Evolutionary conservation across 257 asterid genomes (phyloP).

Genomic region (Petunia secreta): DNA sequence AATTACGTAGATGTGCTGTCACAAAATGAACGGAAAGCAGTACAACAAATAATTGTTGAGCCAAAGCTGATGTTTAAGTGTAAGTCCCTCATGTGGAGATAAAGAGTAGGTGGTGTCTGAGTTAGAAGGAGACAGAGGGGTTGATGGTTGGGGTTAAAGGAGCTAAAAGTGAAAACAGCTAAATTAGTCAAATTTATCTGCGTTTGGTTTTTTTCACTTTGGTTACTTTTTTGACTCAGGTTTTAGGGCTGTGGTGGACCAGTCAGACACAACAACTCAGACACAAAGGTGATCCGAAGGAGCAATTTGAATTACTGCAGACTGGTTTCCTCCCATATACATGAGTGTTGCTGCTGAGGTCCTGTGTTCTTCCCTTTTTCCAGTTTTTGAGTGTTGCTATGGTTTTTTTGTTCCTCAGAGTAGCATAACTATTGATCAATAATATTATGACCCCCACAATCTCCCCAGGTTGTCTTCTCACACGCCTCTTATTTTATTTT

Average conservation of each 20-base stretch:
- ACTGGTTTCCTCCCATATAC: too few relatives aligned
- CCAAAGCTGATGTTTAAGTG: neutral
- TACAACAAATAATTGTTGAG: too few relatives aligned
- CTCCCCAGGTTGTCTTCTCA: neutral
- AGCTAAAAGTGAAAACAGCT: conserved; percentile 1
- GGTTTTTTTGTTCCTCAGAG: neutral
- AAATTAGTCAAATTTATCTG: too few relatives aligned
- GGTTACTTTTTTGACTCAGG: neutral
- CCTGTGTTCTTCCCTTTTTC: neutral
- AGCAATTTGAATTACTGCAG: too few relatives aligned
- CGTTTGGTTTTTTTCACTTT: neutral
- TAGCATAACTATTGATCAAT: neutral
- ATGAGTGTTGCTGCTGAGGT: neutral
- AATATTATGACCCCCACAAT: too few relatives aligned
- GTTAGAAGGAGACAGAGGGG: conserved; percentile 62
- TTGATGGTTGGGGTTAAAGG: conserved; percentile 26
- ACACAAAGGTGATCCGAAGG: neutral
- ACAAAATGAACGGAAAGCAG: neutral
- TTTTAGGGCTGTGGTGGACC: conserved; percentile 18
- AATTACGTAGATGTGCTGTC: neutral
- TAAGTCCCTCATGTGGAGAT: conserved; percentile 65
- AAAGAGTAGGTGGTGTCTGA: conserved; percentile 71
- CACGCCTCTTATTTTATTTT: neutral
- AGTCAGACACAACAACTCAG: conserved; percentile 12
- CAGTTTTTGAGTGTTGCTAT: conserved; percentile 27